These are phyloP conservation scores for Phaffia rhodozyma DNA, from an alignment of 1,284 basidiomycete species.

Conservation along the genomic window DNA sequence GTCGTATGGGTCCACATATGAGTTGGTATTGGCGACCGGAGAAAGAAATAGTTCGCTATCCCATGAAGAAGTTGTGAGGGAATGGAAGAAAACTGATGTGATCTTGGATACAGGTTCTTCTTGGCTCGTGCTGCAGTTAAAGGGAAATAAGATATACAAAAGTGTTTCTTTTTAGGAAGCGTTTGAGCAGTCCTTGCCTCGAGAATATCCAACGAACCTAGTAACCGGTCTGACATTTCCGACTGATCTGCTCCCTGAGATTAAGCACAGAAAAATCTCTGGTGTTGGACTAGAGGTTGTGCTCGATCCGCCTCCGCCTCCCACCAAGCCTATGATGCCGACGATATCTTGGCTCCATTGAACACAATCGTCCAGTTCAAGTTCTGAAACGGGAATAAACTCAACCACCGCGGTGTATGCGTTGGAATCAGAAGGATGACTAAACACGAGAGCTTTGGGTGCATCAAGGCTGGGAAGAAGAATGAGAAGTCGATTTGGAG, in stretches of 20 bases:
- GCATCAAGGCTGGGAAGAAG: background rate
- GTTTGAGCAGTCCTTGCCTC: constrained; percentile 15
- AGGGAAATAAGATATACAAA: constrained; percentile 19
- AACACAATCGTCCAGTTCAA: constrained; percentile 49
- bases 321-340: constrained; percentile 59
- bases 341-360: constrained; percentile 56
- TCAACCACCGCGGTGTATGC: constrained; percentile 55
- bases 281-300: constrained; percentile 30
- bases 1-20: constrained; percentile 17
- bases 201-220: constrained; percentile 28
- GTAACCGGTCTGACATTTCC: constrained; percentile 22
- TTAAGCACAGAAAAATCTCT: constrained; percentile 35
- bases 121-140: constrained; percentile 12
- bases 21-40: constrained; percentile 9
- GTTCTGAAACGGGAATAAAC: constrained; percentile 57
- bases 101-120: constrained; percentile 35
- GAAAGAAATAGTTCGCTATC: constrained; percentile 30
- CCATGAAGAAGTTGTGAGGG: constrained; percentile 36
- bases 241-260: constrained; percentile 18
- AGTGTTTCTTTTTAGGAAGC: constrained; percentile 8
- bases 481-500: constrained; percentile 9
- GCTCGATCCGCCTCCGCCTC: constrained; percentile 41
- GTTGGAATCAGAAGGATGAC: constrained; percentile 42
- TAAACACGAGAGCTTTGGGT: constrained; percentile 50
- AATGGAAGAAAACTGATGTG: constrained; percentile 38